A percentile compares a stretch with the other conserved stretches of the same genome.
Evolutionary conservation across 371 early-diverging fungal genomes (phyloP).

Genomic region (Circinella umbellata): DNA sequence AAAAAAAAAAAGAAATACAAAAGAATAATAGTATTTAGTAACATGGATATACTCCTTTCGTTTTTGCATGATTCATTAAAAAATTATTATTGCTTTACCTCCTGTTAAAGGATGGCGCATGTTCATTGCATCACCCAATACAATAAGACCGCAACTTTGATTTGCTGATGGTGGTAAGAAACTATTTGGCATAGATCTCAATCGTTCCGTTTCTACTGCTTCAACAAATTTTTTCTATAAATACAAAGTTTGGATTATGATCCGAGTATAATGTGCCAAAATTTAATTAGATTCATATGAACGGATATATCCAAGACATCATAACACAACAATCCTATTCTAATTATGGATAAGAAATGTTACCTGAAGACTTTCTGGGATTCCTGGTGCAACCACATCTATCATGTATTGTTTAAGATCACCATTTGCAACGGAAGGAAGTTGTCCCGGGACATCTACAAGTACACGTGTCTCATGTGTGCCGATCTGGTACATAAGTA

Average conservation of each 20-base stretch:
- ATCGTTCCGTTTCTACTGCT: constrained; percentile 74
- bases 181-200: constrained; percentile 90
- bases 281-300: constrained; percentile 8
- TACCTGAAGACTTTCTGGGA: constrained; percentile 71
- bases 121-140: constrained; percentile 94
- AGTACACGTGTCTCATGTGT: constrained; percentile 89
- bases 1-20: background rate
- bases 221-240: constrained; percentile 62
- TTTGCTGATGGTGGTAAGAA: constrained; percentile 82
- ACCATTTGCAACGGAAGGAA: constrained; percentile 73
- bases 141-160: constrained; percentile 69
- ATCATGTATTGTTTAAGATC: constrained; percentile 70
- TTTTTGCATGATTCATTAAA: too few species aligned
- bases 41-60: too few species aligned
- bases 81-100: constrained; percentile 32
- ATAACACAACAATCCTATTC: constrained; percentile 5
- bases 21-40: too few species aligned
- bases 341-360: background rate
- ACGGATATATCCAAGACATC: background rate
- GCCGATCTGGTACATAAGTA: constrained; percentile 94
- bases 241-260: constrained; percentile 2
- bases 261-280: background rate
- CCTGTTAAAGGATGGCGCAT: constrained; percentile 96
- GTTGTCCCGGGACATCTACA: constrained; percentile 87
- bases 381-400: constrained; percentile 64